Conservation (phyloP, 2,329 filamentous ascomycete genomes). For the Penicillium janthinellum region DNA sequence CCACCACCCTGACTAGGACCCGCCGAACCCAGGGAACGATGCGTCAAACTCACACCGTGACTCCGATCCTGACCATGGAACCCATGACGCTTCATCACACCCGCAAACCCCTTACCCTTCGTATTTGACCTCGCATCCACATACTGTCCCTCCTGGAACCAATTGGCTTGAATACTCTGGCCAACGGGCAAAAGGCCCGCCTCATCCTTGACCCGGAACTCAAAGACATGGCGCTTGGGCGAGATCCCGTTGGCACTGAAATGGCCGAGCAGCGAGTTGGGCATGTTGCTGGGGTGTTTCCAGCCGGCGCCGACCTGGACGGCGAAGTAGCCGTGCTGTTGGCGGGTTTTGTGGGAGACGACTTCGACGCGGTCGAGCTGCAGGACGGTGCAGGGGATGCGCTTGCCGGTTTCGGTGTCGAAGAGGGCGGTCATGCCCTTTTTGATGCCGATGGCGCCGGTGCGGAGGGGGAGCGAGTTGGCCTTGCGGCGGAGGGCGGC, state of each 20-base stretch:
- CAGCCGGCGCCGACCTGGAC: conserved; percentile 84
- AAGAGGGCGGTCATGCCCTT: conserved; percentile 95
- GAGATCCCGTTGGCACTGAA: conserved; percentile 79
- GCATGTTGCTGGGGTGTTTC: conserved; percentile 73
- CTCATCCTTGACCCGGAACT: conserved; percentile 80
- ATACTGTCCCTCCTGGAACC: conserved; percentile 88
- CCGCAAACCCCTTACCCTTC: conserved; percentile 89
- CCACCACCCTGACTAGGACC: conserved; percentile 90
- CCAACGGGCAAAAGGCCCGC: conserved; percentile 76
- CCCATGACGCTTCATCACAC: conserved; percentile 96
- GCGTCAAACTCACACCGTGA: conserved; percentile 93
- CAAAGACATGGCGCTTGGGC: conserved; percentile 79
- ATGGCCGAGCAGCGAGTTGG: conserved; percentile 82
- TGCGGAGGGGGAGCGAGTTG: conserved; percentile 64
- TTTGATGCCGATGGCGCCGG: conserved; percentile 83
- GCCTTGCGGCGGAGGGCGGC: conserved; percentile 63
- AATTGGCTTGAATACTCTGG: conserved; percentile 74
- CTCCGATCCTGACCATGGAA: conserved; percentile 86
- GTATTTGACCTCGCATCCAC: conserved; percentile 80
- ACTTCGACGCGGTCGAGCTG: conserved; percentile 93
- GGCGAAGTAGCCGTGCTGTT: conserved; percentile 86
- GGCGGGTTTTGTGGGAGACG: conserved; percentile 78
- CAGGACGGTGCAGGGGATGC: conserved; percentile 85
- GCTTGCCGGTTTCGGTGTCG: conserved; percentile 71
- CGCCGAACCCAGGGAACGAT: conserved; percentile 86